Base-by-base conservation (phyloP, 2,329 filamentous ascomycete species). In the Rhinocladiella similis region DNA sequence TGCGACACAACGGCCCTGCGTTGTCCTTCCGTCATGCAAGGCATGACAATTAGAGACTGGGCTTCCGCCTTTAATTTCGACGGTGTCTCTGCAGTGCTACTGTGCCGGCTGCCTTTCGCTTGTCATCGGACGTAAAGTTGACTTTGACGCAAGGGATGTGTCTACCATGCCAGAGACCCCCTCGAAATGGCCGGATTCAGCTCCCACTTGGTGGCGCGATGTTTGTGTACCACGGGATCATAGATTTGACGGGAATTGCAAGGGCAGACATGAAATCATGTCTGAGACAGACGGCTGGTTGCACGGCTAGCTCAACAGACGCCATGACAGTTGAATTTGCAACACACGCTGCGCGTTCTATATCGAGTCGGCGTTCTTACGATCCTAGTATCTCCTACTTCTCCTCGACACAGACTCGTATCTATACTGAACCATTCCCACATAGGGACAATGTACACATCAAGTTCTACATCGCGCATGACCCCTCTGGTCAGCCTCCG, bases 31-130 rank as follows among this genome's bases (percentile, higher is more conserved):
- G 43, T 25, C 36, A 54, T 56, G 55, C 38, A 54, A 56, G 59
- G 55, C 55, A 61, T 61, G 59, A 58, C 59, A 61, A 61, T 61
- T 56, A 52, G 54, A 53, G 42, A 27, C 36, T 49, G 53, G 48
- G 47, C 43, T 13, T 41, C 9, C 19, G 35, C 39, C 47, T 47
- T 54, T 48, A 51, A 56, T 56, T 25, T 56, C 43, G 38, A n/a
- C 49, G 19, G 25, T 39, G 35, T 46, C 22, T 35, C 27, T 42
- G 41, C 50, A 14, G 41, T 50, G 41, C 29, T 6, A 50, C 47
- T 36, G 18, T 22, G 16, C 14, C 33, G 52, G 14, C 43, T 27
- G n/a, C 4, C 14, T 29, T 7, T n/a, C 14, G 47, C 19, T 39
- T 38, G 29, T 18, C 35, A n/a, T 6, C 13, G 29, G 27, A 33